These are phyloP conservation scores for Cladosporium cucumerinum DNA, from an alignment of 2,329 filamentous ascomycete genomes.

Conservation along the genomic window DNA sequence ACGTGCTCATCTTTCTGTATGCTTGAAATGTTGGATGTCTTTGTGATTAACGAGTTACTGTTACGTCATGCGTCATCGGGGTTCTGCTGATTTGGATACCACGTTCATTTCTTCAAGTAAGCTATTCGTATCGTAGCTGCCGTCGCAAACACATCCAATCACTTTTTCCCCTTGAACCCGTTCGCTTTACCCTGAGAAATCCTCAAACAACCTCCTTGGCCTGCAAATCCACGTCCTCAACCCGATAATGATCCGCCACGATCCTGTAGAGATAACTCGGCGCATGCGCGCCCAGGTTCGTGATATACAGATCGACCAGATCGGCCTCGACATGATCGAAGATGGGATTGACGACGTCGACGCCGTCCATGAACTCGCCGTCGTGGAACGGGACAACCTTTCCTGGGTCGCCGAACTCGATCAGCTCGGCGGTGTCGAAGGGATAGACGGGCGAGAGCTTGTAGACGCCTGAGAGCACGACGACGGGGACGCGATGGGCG, in stretches of 20 bases:
- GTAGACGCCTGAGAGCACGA: constrained; percentile 88
- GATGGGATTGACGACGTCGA: constrained; percentile 74
- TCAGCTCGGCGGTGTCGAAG: constrained; percentile 74
- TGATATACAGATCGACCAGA: constrained; percentile 76
- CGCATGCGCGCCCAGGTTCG: constrained; percentile 72
- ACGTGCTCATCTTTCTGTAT: not conserved
- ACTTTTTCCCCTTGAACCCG: too few species aligned
- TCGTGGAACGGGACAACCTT: constrained; percentile 75
- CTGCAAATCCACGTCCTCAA: constrained; percentile 61
- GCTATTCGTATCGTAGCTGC: not conserved
- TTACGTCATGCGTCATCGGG: too few species aligned
- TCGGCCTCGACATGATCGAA: constrained; percentile 80
- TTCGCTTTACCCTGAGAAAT: too few species aligned
- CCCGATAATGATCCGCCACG: constrained; percentile 71
- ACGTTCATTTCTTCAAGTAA: not conserved
- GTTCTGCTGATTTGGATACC: too few species aligned
- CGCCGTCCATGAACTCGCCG: constrained; percentile 71
- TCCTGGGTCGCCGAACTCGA: constrained; percentile 81
- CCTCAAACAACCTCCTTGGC: not conserved
- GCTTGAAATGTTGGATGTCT: too few species aligned
- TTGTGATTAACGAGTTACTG: too few species aligned
- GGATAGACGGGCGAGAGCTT: constrained; percentile 89
- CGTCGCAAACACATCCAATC: not conserved
- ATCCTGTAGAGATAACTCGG: constrained; percentile 70
- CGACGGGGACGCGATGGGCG: constrained; percentile 76